These are phyloP conservation scores for Exidia glandulosa DNA, from an alignment of 768 basidiomycete species.

Conservation along the genomic window DNA sequence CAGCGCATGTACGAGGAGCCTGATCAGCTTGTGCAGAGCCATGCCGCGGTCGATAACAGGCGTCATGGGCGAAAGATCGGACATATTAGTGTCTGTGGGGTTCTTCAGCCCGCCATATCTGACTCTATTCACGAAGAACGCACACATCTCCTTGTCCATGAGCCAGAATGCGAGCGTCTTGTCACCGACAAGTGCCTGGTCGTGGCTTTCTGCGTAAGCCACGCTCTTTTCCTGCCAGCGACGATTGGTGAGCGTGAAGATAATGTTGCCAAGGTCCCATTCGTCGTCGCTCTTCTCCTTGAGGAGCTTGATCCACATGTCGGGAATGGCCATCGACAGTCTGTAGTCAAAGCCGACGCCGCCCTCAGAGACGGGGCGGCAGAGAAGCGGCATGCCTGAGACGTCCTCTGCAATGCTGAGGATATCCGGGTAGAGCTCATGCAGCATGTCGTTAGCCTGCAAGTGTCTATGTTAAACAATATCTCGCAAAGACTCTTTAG, in stretches of 20 bases:
- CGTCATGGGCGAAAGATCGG: slow-evolving; percentile 71
- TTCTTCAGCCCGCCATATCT: background rate
- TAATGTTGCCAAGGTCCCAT: slow-evolving; percentile 83
- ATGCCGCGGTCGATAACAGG: slow-evolving; percentile 80
- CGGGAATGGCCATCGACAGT: slow-evolving; percentile 95
- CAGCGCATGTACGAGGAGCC: slow-evolving; percentile 80
- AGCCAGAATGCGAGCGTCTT: slow-evolving; percentile 99
- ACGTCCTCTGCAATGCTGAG: slow-evolving; percentile 98
- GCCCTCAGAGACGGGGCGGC: slow-evolving; percentile 64
- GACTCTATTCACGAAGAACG: slow-evolving; percentile 16
- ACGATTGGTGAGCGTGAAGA: slow-evolving; percentile 82
- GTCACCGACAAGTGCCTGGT: slow-evolving; percentile 97
- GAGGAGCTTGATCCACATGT: slow-evolving; percentile 99
- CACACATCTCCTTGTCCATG: slow-evolving; percentile 99
- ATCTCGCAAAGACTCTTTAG: background rate
- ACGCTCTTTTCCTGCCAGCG: slow-evolving; percentile 84
- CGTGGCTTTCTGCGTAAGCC: slow-evolving; percentile 91
- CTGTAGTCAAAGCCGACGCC: slow-evolving; percentile 98
- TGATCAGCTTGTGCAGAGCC: slow-evolving; percentile 83
- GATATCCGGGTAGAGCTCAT: slow-evolving; percentile 62
- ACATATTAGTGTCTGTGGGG: slow-evolving; percentile 81
- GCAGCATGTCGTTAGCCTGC: slow-evolving; percentile 91
- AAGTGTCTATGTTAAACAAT: no score
- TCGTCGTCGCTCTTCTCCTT: slow-evolving; percentile 82
- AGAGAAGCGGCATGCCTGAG: slow-evolving; percentile 95